These are phyloP conservation scores for Beauveria pseudobassiana DNA, from an alignment of 2,329 filamentous ascomycete species.

Conservation along the genomic window DNA sequence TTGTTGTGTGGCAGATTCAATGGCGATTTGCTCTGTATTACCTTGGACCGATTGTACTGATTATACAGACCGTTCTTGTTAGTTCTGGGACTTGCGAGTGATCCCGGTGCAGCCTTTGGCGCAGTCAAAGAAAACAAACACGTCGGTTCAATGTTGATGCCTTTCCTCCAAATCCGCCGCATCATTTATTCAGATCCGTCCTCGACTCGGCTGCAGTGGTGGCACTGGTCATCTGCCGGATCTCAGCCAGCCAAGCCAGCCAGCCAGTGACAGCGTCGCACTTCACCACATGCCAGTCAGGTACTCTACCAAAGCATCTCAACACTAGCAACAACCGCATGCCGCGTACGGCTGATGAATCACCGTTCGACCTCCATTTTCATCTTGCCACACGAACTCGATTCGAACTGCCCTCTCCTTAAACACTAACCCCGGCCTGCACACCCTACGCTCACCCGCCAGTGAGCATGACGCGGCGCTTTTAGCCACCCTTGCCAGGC, in stretches of 20 bases:
- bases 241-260: not conserved
- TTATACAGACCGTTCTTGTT: too few relatives aligned
- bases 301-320: not conserved
- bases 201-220: too few relatives aligned
- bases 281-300: not conserved
- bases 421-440: not conserved
- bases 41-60: too few relatives aligned
- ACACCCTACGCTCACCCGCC: not conserved
- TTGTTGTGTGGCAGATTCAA: too few relatives aligned
- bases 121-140: too few relatives aligned
- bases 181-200: too few relatives aligned
- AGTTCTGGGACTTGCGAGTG: too few relatives aligned
- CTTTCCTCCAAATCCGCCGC: too few relatives aligned
- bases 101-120: slow-evolving; percentile 7
- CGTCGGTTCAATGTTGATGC: too few relatives aligned
- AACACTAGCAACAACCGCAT: not conserved
- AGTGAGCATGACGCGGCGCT: not conserved
- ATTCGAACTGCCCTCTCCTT: not conserved
- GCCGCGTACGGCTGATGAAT: not conserved
- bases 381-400: not conserved
- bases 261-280: not conserved
- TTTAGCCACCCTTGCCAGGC: not conserved
- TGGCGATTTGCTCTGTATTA: too few relatives aligned
- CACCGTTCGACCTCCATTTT: not conserved
- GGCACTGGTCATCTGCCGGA: not conserved